phyloP scores from a whole-genome alignment of 2,329 filamentous ascomycete genomes.

The Trichoderma koningii region DNA sequence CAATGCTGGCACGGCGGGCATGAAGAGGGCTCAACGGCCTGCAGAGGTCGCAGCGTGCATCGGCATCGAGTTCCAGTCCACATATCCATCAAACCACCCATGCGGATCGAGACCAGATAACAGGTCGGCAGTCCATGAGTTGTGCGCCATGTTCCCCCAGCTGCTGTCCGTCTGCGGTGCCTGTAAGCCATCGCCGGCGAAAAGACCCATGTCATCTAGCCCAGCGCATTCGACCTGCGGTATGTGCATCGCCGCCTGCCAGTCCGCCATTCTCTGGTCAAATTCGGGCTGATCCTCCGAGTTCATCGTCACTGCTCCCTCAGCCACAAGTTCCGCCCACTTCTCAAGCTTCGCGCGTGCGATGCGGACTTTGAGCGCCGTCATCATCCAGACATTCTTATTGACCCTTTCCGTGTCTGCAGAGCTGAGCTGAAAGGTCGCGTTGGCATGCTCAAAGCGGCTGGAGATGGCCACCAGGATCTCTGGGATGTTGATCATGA shows the following conservation, averaged over 20 bases:
- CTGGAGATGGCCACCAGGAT: constrained; percentile 47
- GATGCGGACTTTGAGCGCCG: constrained; percentile 50
- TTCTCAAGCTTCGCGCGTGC: constrained; percentile 50
- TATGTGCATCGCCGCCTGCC: constrained; percentile 26
- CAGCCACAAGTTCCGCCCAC: constrained; percentile 50
- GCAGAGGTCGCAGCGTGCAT: constrained; percentile 38
- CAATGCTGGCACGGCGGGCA: not conserved
- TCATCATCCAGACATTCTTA: constrained; percentile 53
- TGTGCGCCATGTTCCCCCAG: not conserved
- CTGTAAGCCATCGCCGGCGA: not conserved
- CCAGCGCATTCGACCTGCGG: constrained; percentile 16
- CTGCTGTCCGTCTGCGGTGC: not conserved
- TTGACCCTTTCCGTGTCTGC: constrained; percentile 42
- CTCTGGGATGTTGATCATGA: constrained; percentile 48
- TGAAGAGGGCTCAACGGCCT: constrained; percentile 30
- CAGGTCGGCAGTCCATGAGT: constrained; percentile 38
- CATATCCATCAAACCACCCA: constrained; percentile 41
- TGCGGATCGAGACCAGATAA: constrained; percentile 41
- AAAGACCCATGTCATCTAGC: constrained; percentile 16
- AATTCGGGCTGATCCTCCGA: constrained; percentile 27
- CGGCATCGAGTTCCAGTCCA: constrained; percentile 40
- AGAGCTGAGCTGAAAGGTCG: constrained; percentile 39
- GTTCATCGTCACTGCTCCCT: constrained; percentile 37
- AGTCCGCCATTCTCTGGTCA: constrained; percentile 24
- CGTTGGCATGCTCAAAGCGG: constrained; percentile 49